Evolutionary conservation across 805 yeast species (phyloP), one percentile per base, ranked within the genome.

Genomic region (Starmerella bombi): DNA sequence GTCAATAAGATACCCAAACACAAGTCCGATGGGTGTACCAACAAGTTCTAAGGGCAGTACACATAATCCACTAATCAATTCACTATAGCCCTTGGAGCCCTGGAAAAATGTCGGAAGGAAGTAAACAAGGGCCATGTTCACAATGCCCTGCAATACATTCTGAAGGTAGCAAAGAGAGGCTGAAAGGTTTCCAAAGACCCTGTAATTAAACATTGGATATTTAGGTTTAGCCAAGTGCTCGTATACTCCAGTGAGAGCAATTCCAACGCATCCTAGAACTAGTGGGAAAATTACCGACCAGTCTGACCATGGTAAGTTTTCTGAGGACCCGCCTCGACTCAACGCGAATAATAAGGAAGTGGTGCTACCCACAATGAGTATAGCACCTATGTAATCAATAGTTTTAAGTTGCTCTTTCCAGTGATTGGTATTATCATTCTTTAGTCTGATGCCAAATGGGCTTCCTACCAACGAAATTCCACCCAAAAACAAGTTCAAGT

Each of bases 401-500:
- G 56, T 55, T 14, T 50, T 42, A 15, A 72, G 44, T 43, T 70
- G 70, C 20, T 60, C 56, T 12, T 22, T 27, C n/a, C 50, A 52
- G 40, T 63, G 51, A 39, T 65, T 59, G 8, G 69, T 69, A 14
- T 22, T 23, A 15, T 42, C 72, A n/a, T 64, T 38, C 25, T 50
- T 61, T 17, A 53, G 53, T 25, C 64, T 60, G 54, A 71, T 68
- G 16, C 66, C 61, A 4, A 65, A 43, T 3, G 64, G 36, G 15
- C 72, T 53, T 6, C 65, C 48, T 0, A 54, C 52, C 16, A 65
- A 52, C 0, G 74, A 69, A 0, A 63, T 40, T 1, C 78, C 83
- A 15, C 81, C 80, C 27, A 77, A 57, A 3, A 84, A 82, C 28
- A 80, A 56, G 56, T 78, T 79, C 46, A 80, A 65, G 58, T 73